Evolutionary conservation across 805 yeast genomes (phyloP).

Genomic region (Wickerhamomyces xylosicus): DNA sequence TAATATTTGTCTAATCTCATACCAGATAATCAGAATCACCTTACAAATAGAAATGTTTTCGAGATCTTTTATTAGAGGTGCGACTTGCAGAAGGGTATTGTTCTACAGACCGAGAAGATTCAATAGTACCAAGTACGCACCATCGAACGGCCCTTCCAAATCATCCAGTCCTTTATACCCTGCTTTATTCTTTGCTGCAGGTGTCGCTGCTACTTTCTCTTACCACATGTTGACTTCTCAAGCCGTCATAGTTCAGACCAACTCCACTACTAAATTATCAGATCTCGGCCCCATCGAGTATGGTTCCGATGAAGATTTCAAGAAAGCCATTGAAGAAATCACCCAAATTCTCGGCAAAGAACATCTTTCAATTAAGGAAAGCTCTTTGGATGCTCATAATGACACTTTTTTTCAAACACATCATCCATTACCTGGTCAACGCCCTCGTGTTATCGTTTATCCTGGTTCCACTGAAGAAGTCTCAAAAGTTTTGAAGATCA

Average conservation of each 20-base stretch:
- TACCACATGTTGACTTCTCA: neutral
- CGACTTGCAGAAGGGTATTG: neutral
- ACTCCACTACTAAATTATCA: slow-evolving; percentile 25
- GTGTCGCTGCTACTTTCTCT: slow-evolving; percentile 8
- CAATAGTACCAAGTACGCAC: slow-evolving; percentile 1
- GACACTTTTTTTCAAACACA: slow-evolving; percentile 56
- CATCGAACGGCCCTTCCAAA: neutral
- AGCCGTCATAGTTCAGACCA: neutral
- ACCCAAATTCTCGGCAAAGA: slow-evolving; percentile 27
- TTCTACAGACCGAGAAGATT: neutral
- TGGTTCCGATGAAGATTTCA: slow-evolving; percentile 27
- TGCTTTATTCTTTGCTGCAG: slow-evolving; percentile 10
- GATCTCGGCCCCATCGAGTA: slow-evolving; percentile 29
- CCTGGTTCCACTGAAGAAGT: slow-evolving; percentile 63
- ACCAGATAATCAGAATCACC: too few species aligned
- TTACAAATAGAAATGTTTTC: neutral
- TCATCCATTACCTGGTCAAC: slow-evolving; percentile 47
- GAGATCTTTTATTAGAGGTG: neutral
- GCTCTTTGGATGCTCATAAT: slow-evolving; percentile 40
- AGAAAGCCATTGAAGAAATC: slow-evolving; percentile 31
- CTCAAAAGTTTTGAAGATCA: slow-evolving; percentile 48
- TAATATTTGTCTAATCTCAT: too few species aligned
- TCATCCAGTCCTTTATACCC: neutral
- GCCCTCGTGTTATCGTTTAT: slow-evolving; percentile 48
- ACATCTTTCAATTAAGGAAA: slow-evolving; percentile 20